Evolutionary conservation across 129 eudicot genomes (phyloP), one percentile per base, ranked within the genome.

Genomic region (Arctium minus): DNA sequence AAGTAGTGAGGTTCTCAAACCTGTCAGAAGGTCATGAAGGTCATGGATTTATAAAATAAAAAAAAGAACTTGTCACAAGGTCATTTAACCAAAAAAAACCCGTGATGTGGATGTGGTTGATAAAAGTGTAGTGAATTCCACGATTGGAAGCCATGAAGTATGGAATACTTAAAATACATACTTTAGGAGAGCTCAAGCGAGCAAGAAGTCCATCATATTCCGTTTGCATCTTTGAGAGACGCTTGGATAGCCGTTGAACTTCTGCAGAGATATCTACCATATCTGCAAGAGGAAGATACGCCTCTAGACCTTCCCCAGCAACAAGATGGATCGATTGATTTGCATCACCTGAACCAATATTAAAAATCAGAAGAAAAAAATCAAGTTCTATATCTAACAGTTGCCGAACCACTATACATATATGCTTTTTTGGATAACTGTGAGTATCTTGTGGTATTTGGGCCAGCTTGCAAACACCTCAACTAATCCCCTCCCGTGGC

Each of bases 241-340:
- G 99, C 81, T 91, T 96, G 17, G 97, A 79, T 44, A 96, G 90
- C 10, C 99, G 92, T 77, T 91, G 77, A 30, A 92, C 86, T 89
- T 96, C 99, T 84, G 96, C 90, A 69, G 99, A 90, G 48, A 96
- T 88, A 84, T 96, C 99, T 3, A 96, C 98, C 99, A 96, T 92
- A 75, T 90, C 98, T 50, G 97, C 95, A 75, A 96, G 99, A 29
- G 99, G 99, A 82, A 96, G 98, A 81, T 96, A 96, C 13, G 99
- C 97, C 85, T 96, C 99, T 75, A 96, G 91, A 22, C 99, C 99
- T 82, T 96, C 99, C 77, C 98, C 90, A 2, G 98, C 99, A 74
- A 96, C 99, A 74, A 96, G 88, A 88, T 96, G 99, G 30, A 96
- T 97, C 67, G 92, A 91, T 81, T 90, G 94, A 85, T 86, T 93